Conservation (phyloP, 2,329 filamentous ascomycete species). For the Aspergillus bombycis region DNA sequence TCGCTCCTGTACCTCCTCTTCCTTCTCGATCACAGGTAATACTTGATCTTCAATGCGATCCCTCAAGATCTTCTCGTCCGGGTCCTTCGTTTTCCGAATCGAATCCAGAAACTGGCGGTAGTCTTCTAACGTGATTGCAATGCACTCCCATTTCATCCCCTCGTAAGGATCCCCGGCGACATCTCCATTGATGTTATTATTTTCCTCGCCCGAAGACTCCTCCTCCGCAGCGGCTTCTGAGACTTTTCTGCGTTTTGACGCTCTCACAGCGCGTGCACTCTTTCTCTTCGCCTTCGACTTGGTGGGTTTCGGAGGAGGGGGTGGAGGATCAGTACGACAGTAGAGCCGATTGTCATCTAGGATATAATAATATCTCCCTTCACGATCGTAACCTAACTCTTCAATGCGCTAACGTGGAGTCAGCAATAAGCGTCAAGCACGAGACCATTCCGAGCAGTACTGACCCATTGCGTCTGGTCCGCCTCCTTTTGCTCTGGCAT, state of each 20-base stretch:
- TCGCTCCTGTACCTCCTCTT: conserved; percentile 67
- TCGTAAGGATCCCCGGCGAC: conserved; percentile 66
- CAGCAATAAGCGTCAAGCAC: conserved; percentile 10
- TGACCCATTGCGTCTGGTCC: conserved; percentile 83
- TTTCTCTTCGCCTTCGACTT: conserved; percentile 69
- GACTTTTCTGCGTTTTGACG: conserved; percentile 71
- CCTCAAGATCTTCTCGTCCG: conserved; percentile 79
- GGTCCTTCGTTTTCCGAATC: conserved; percentile 75
- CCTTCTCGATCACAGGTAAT: conserved; percentile 80
- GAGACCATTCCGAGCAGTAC: conserved; percentile 29
- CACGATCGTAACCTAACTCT: conserved; percentile 74
- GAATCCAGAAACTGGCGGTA: conserved; percentile 71
- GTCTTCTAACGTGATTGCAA: conserved; percentile 80
- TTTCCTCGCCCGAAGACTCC: conserved; percentile 48
- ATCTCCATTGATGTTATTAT: conserved; percentile 38
- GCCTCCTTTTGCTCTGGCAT: conserved; percentile 80
- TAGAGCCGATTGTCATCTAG: conserved; percentile 95
- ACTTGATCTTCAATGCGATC: conserved; percentile 75
- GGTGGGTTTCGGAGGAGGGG: conserved; percentile 57
- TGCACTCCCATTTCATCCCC: conserved; percentile 84
- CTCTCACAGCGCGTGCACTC: conserved; percentile 65
- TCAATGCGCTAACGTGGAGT: conserved; percentile 45
- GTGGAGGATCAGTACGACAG: conserved; percentile 75
- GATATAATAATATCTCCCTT: conserved; percentile 86
- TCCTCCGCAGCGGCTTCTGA: conserved; percentile 43